These are phyloP conservation scores for Gastrolobium bilobum DNA, from an alignment of 306 rosid species.

Conservation along the genomic window DNA sequence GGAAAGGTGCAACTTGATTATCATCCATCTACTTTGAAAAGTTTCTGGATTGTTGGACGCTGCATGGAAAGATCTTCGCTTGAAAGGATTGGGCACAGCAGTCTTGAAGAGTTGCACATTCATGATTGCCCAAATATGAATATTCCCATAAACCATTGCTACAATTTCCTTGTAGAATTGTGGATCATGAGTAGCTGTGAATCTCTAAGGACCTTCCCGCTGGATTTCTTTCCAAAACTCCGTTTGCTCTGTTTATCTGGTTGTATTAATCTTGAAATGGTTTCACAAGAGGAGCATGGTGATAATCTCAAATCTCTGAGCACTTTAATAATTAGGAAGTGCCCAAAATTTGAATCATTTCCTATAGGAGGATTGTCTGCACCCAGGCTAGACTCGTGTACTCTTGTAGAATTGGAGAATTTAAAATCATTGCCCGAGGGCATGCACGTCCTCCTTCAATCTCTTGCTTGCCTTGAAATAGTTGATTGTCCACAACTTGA, in stretches of 20 bases:
- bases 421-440: slow-evolving; percentile 35
- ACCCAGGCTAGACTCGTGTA: background rate
- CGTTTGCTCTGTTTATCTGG: fast-evolving
- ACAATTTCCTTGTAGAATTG: background rate
- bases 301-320: background rate
- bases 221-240: slow-evolving; percentile 41
- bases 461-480: background rate
- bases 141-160: background rate
- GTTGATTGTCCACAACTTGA: slow-evolving; percentile 36
- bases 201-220: slow-evolving; percentile 9
- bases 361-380: slow-evolving; percentile 31
- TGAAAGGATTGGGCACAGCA: slow-evolving; percentile 19
- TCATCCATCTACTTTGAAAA: slow-evolving; percentile 5
- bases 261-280: slow-evolving; percentile 30
- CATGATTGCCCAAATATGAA: background rate
- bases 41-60: background rate
- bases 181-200: background rate
- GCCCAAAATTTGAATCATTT: slow-evolving; percentile 46
- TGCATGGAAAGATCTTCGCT: slow-evolving; percentile 6
- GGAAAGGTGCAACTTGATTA: slow-evolving; percentile 7
- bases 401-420: background rate
- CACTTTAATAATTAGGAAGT: background rate
- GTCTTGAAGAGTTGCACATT: background rate
- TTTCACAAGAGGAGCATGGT: background rate
- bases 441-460: slow-evolving; percentile 42